phyloP scores from a whole-genome alignment of 208 protist genomes.

The Trypanosoma brucei region DNA sequence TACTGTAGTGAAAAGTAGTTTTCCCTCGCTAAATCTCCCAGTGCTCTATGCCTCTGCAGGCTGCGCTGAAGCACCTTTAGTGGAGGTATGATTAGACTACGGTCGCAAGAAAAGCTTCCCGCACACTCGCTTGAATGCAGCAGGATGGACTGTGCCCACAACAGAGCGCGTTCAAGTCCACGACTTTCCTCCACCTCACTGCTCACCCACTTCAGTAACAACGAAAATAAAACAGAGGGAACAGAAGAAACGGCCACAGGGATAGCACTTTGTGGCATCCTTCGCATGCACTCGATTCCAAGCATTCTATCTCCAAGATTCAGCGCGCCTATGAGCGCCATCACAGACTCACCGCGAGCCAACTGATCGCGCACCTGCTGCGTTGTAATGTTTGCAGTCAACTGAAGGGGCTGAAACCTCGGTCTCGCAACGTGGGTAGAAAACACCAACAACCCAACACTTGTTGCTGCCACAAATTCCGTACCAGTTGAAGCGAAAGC shows the following conservation, averaged over 20 bases:
- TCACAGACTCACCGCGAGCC: slow-evolving; percentile 42
- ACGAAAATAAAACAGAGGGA: slow-evolving; percentile 60
- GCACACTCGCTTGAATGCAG: slow-evolving; percentile 74
- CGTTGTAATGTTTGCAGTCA: slow-evolving; percentile 61
- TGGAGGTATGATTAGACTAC: slow-evolving; percentile 34
- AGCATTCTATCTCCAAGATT: slow-evolving; percentile 74
- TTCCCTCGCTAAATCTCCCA: slow-evolving; percentile 68
- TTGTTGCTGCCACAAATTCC: slow-evolving; percentile 87
- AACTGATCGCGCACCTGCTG: slow-evolving; percentile 50
- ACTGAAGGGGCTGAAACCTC: slow-evolving; percentile 80
- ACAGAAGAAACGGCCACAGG: slow-evolving; percentile 72
- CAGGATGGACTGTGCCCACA: slow-evolving; percentile 84
- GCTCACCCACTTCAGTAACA: slow-evolving; percentile 75
- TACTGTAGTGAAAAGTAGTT: slow-evolving; percentile 89
- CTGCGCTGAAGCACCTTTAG: slow-evolving; percentile 68
- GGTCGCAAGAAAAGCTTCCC: slow-evolving; percentile 41
- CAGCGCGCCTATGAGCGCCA: slow-evolving; percentile 77
- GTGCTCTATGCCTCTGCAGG: slow-evolving; percentile 54
- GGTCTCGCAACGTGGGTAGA: slow-evolving; percentile 69
- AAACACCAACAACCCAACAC: slow-evolving; percentile 86
- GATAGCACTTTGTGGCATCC: slow-evolving; percentile 73
- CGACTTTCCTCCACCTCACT: slow-evolving; percentile 67
- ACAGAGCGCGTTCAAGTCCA: slow-evolving; percentile 63
- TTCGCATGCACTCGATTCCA: slow-evolving; percentile 69
- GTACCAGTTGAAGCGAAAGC: slow-evolving; percentile 75